Percentiles rank a stretch among this genome's conserved stretches.
Evolutionary conservation across 2,329 filamentous ascomycete species (phyloP).

Genomic region (Simplicillium sp.): DNA sequence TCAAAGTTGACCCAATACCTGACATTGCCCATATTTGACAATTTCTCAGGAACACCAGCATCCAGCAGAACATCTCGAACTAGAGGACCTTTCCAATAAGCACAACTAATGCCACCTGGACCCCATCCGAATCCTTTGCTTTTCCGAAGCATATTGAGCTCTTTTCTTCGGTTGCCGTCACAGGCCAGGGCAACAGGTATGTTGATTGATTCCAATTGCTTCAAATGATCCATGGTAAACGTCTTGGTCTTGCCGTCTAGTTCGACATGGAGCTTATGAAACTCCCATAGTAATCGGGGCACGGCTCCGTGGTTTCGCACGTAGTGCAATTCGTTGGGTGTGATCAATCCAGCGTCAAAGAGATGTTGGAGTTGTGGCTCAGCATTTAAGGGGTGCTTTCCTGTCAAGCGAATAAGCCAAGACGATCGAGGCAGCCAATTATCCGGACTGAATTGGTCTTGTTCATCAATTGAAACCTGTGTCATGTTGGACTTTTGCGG

Average conservation of each 20-base stretch:
- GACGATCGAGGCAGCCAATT: conserved; percentile 41
- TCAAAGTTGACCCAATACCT: conserved; percentile 36
- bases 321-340: conserved; percentile 40
- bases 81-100: conserved; percentile 39
- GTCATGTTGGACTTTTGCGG: conserved; percentile 11
- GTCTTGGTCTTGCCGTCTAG: conserved; percentile 22
- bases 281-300: conserved; percentile 38
- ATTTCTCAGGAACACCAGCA: conserved; percentile 22
- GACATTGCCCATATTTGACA: not conserved
- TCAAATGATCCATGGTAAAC: conserved; percentile 33
- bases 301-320: conserved; percentile 45
- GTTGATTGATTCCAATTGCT: conserved; percentile 33
- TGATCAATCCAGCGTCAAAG: conserved; percentile 37
- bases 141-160: conserved; percentile 38
- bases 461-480: conserved; percentile 31
- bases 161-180: conserved; percentile 39
- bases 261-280: conserved; percentile 34
- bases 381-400: conserved; percentile 42
- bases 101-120: conserved; percentile 33
- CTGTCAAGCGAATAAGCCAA: conserved; percentile 38
- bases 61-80: conserved; percentile 33
- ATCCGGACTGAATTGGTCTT: conserved; percentile 41
- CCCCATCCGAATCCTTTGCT: conserved; percentile 40
- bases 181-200: conserved; percentile 38
- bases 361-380: conserved; percentile 32